These are phyloP conservation scores for Geopyxis carbonaria DNA, from an alignment of 495 filamentous ascomycete species.

Conservation along the genomic window DNA sequence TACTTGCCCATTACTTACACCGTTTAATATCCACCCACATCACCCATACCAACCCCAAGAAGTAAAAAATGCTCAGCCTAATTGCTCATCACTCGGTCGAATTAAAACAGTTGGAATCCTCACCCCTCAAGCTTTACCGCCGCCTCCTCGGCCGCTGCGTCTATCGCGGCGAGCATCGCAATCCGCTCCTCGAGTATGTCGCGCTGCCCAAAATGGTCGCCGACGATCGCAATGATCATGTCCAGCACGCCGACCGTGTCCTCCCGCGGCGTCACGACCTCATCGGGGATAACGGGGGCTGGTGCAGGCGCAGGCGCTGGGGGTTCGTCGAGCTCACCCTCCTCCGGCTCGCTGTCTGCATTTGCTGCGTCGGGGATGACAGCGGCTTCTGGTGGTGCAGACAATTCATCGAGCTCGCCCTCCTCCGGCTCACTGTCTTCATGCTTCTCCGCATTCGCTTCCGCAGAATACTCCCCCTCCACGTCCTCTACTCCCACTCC, in stretches of 20 bases:
- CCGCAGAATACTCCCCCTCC: conserved; percentile 8
- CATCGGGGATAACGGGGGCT: not conserved
- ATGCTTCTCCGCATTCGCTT: conserved; percentile 6
- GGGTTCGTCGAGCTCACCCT: conserved; percentile 6
- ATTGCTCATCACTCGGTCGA: no score
- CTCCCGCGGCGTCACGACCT: conserved; percentile 7
- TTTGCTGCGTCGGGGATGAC: no score
- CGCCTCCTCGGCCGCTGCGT: no score
- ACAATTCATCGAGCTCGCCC: conserved; percentile 4
- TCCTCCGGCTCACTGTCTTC: conserved; percentile 4
- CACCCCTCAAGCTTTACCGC: no score
- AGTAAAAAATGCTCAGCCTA: no score
- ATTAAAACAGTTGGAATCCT: no score
- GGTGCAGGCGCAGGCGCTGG: conserved; percentile 8
- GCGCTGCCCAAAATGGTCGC: conserved; percentile 78
- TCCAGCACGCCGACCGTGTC: conserved; percentile 42
- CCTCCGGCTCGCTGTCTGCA: conserved; percentile 2
- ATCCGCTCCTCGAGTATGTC: conserved; percentile 48
- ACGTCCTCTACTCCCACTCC: conserved; percentile 10
- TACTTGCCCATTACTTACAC: no score
- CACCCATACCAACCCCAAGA: no score
- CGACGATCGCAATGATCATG: conserved; percentile 80
- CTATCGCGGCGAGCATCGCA: no score
- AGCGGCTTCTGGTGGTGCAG: no score
- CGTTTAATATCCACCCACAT: no score